A percentile compares a stretch with the other conserved stretches of the same genome.
Evolutionary conservation across 441 rosid genomes (phyloP).

Genomic region (Pelargonium cotyledonis): DNA sequence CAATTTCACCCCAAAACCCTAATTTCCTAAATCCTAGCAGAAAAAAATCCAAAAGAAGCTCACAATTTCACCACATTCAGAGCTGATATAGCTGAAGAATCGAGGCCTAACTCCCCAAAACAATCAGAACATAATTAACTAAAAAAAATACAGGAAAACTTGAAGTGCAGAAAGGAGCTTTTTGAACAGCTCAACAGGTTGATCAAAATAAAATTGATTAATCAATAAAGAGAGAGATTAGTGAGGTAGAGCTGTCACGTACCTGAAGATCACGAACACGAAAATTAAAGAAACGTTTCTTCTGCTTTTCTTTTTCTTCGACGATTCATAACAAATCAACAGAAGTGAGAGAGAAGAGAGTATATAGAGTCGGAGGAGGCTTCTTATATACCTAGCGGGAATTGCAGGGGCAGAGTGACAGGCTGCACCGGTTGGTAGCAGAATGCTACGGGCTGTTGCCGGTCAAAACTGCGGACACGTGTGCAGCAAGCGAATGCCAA

Average conservation of each 20-base stretch:
- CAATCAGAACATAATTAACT: neutral
- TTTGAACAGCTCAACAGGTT: neutral
- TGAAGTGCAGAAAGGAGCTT: neutral
- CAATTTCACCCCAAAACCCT: conserved; percentile 22
- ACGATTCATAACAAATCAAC: neutral
- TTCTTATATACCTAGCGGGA: conserved; percentile 51
- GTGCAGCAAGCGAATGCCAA: neutral
- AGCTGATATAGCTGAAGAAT: neutral
- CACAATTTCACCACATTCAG: conserved; percentile 11
- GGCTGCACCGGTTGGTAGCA: conserved; percentile 32
- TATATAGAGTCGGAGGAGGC: conserved; percentile 15
- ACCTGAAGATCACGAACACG: neutral
- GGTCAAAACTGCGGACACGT: conserved; percentile 23
- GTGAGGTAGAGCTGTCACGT: neutral
- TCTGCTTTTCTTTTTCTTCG: neutral
- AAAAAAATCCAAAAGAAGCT: neutral
- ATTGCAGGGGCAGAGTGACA: conserved; percentile 36
- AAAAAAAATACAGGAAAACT: neutral
- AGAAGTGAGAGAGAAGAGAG: neutral
- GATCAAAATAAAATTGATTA: no score
- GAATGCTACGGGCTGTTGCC: conserved; percentile 20
- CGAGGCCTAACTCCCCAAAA: neutral
- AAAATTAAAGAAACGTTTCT: neutral
- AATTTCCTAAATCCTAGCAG: conserved; percentile 12
- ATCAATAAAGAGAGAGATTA: neutral